Evolutionary conservation across 1,139 yeast genomes (phyloP).

Genomic region (Geotrichum siamense): DNA sequence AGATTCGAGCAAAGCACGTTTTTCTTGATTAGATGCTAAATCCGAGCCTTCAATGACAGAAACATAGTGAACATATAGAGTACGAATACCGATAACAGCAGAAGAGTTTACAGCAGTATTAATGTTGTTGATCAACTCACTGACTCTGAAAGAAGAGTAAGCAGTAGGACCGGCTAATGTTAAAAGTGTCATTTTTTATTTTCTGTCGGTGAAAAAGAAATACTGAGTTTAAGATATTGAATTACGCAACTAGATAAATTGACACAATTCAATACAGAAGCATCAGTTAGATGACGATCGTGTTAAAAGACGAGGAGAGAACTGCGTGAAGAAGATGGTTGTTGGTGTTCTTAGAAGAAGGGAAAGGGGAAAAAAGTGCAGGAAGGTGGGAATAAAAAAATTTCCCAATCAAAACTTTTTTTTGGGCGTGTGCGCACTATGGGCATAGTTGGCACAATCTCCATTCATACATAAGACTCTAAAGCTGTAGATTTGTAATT

Average conservation of each 20-base stretch:
- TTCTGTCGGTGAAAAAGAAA: not conserved
- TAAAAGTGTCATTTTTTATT: constrained; percentile 35
- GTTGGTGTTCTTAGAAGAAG: constrained; percentile 4
- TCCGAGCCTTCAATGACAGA: constrained; percentile 43
- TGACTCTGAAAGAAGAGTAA: constrained; percentile 77
- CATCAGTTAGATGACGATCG: constrained; percentile 8
- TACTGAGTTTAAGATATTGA: constrained; percentile 2
- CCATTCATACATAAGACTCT: no score
- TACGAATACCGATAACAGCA: constrained; percentile 60
- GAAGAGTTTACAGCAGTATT: constrained; percentile 59
- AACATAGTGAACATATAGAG: constrained; percentile 78
- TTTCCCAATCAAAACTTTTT: constrained; percentile 2
- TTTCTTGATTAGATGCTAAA: constrained; percentile 37
- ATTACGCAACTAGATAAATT: no score
- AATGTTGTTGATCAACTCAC: constrained; percentile 62
- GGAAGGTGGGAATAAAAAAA: no score
- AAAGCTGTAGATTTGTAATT: no score
- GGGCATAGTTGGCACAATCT: no score
- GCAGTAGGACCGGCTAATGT: constrained; percentile 88
- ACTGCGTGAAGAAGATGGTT: no score
- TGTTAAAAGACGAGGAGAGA: not conserved
- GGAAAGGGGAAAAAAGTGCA: constrained; percentile 5
- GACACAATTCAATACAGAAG: constrained; percentile 10
- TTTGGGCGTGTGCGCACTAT: no score
- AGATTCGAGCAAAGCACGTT: constrained; percentile 42